Conservation (phyloP, 2,329 filamentous ascomycete species). For the Knufia fluminis region DNA sequence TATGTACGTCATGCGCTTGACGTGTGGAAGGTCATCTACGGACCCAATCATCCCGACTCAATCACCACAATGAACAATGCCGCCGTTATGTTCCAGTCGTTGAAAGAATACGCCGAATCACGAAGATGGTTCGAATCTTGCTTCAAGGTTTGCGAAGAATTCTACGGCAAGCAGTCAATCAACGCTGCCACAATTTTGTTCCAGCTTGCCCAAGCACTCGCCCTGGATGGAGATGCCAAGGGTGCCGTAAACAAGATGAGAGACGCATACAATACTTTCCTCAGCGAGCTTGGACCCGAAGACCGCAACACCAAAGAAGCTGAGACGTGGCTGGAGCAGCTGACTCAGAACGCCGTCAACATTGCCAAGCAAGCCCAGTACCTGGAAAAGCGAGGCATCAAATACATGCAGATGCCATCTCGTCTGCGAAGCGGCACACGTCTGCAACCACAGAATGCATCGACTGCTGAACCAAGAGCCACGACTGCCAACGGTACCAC, state of each 20-base stretch:
- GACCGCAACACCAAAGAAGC: conserved; percentile 98
- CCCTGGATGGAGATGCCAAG: conserved; percentile 91
- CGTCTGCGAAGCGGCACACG: conserved; percentile 46
- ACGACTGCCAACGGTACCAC: conserved; percentile 29
- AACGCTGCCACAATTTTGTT: conserved; percentile 92
- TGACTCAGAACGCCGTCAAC: conserved; percentile 88
- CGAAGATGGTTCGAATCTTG: conserved; percentile 95
- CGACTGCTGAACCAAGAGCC: conserved; percentile 40
- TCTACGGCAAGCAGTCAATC: conserved; percentile 82
- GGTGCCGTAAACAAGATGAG: conserved; percentile 87
- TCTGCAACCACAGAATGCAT: conserved; percentile 22
- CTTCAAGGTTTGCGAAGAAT: conserved; percentile 74
- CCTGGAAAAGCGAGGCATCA: conserved; percentile 63
- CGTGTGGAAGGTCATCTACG: conserved; percentile 96
- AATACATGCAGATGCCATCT: conserved; percentile 53
- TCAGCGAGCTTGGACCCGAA: conserved; percentile 71
- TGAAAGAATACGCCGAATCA: conserved; percentile 91
- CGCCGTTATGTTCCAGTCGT: conserved; percentile 92
- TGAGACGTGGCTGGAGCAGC: conserved; percentile 89
- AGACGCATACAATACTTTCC: conserved; percentile 94
- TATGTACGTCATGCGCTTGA: conserved; percentile 90
- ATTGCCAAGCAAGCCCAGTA: conserved; percentile 93
- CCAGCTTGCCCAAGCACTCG: conserved; percentile 91
- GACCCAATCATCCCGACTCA: conserved; percentile 84
- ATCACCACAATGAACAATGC: conserved; percentile 99